Base-by-base conservation (phyloP, 495 filamentous ascomycete genomes). In the Baudoinia panamericana region DNA sequence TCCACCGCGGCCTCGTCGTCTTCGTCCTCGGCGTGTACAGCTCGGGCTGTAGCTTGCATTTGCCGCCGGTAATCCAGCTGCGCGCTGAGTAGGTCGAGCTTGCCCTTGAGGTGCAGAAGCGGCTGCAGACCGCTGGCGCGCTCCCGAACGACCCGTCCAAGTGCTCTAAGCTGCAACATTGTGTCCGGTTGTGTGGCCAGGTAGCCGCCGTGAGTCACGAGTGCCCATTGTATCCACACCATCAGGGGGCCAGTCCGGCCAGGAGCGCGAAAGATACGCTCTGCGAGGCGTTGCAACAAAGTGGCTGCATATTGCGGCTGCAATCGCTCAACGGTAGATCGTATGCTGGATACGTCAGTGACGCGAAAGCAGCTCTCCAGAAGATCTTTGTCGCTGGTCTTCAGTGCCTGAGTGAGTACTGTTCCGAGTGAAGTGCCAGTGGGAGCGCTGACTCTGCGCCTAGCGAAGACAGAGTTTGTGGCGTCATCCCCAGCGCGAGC, bases 211-310 rank as follows among this genome's bases (percentile, higher is more conserved):
- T 97, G 90, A 6, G 85, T 80, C 15, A 95, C 74, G n/a, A 94
- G 69, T 1, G 83, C 88, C 84, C 85, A 93, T 61, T 95, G 84
- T 30, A 95, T 79, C 90, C 90, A 97, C 12, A 80, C 72, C 67
- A 94, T 87, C n/a, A 97, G 73, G 47, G 74, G 80, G 21, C 84
- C 84, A 12, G 90, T 86, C 37, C 90, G 75, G 18, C 87, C 90
- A 4, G 90, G 90, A 16, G 83, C 72, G 45, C 80, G 73, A 52
- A 93, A 79, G 57, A 97, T 73, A 48, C 85, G 75, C 53, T 92
- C 81, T 10, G 90, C 83, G 23, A 97, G 72, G 52, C 79, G 82
- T 54, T 80, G 74, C 33, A 96, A 71, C 19, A 97, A 69, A 10
- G 61, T 71, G 11, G 75, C 72, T 5, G 85, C 87, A 26, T 93